Conservation (phyloP, 169 alveolate species). For the Plasmodium fragile region DNA sequence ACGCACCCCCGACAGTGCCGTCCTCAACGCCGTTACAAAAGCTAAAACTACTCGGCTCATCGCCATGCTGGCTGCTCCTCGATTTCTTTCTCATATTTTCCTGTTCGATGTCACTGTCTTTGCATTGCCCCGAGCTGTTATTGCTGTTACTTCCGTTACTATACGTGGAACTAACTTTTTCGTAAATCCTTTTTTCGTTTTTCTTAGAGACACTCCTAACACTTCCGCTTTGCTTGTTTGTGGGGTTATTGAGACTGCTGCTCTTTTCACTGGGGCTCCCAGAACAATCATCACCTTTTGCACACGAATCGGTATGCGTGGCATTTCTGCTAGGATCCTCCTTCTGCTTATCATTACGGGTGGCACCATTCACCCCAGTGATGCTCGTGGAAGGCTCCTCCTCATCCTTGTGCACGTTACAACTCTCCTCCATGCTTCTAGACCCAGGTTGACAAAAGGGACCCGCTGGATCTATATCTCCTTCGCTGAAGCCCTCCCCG, state of each 20-base stretch:
- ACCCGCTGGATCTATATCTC: not conserved
- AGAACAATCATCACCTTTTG: not conserved
- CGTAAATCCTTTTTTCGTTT: slow-evolving; percentile 54
- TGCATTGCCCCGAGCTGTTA: slow-evolving; percentile 5
- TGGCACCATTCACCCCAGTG: not conserved
- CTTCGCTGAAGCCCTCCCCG: not conserved
- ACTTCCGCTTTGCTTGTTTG: not conserved
- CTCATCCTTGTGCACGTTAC: not conserved
- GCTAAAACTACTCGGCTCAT: not conserved
- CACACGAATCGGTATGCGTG: not conserved
- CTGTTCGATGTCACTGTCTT: slow-evolving; percentile 24
- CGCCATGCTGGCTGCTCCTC: slow-evolving; percentile 17
- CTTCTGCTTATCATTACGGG: not conserved
- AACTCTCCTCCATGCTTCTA: not conserved
- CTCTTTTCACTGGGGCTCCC: not conserved
- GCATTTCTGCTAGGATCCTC: not conserved
- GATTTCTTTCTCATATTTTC: slow-evolving; percentile 34
- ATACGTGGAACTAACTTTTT: slow-evolving; percentile 18
- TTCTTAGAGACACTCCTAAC: slow-evolving; percentile 2
- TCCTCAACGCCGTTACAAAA: not conserved
- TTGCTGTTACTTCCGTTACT: slow-evolving; percentile 29
- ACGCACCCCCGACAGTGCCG: not conserved
- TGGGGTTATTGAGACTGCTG: not conserved
- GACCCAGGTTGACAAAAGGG: not conserved
- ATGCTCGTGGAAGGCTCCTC: not conserved